Evolutionary conservation across 495 filamentous ascomycete species (phyloP).

Genomic region (Xylaria telfairii): DNA sequence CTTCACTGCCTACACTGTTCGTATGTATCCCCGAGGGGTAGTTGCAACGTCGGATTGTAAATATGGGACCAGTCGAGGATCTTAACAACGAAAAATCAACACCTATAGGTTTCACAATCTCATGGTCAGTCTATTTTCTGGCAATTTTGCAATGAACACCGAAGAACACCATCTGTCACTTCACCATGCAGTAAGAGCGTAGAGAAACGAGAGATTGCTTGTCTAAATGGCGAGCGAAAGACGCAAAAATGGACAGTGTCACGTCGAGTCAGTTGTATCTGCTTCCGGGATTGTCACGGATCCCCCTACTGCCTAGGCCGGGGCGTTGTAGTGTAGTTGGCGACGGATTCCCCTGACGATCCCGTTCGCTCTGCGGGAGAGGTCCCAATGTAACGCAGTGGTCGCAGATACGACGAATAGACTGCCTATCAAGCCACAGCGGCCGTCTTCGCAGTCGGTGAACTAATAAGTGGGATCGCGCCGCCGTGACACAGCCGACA

Average conservation of each 20-base stretch:
- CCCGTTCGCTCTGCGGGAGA: conserved; percentile 17
- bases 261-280: background rate
- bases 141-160: conserved; percentile 5
- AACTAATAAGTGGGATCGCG: conserved; percentile 20
- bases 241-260: background rate
- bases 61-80: background rate
- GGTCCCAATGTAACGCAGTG: conserved; percentile 4
- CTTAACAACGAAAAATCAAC: conserved; percentile 1
- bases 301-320: background rate
- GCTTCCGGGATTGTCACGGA: conserved; percentile 12
- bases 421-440: conserved; percentile 13
- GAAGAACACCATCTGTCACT: background rate
- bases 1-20: conserved; percentile 6
- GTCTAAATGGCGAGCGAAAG: background rate
- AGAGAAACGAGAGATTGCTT: background rate
- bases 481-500: conserved; percentile 5
- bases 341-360: conserved; percentile 14
- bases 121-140: conserved; percentile 5
- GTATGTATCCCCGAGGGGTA: conserved; percentile 5
- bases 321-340: background rate
- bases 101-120: conserved; percentile 18
- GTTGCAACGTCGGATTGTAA: conserved; percentile 2
- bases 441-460: conserved; percentile 7
- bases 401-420: conserved; percentile 2
- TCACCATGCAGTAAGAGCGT: background rate